Percentiles rank a stretch among this genome's conserved stretches.
Evolutionary conservation across 2,329 filamentous ascomycete genomes (phyloP).

Genomic region (Pseudogymnoascus sp.): DNA sequence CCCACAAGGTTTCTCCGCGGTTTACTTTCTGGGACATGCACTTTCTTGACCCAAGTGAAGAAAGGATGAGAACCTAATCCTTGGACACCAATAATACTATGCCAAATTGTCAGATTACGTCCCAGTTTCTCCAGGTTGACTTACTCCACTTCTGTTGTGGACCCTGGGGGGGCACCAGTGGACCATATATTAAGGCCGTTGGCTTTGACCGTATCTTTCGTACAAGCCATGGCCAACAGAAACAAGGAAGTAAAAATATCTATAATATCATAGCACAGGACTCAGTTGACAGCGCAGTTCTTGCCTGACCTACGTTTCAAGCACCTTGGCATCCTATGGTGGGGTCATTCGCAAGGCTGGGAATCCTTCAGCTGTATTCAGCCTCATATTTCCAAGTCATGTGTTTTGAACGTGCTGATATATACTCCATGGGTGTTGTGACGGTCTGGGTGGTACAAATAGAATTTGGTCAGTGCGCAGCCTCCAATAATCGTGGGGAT

Average conservation of each 20-base stretch:
- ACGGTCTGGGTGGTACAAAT: not conserved
- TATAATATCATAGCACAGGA: not conserved
- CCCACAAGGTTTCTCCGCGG: constrained; percentile 8
- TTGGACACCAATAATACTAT: constrained; percentile 16
- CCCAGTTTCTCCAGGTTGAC: not conserved
- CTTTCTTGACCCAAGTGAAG: constrained; percentile 16
- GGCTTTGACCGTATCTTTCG: constrained; percentile 16
- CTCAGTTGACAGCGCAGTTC: not conserved
- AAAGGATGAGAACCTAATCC: constrained; percentile 13
- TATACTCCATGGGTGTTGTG: no score
- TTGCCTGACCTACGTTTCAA: not conserved
- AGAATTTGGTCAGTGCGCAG: not conserved
- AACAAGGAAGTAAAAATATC: not conserved
- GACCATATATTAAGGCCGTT: constrained; percentile 17
- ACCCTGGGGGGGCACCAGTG: constrained; percentile 11
- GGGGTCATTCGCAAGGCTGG: not conserved
- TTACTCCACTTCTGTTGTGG: constrained; percentile 14
- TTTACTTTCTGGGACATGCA: not conserved
- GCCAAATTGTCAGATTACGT: constrained; percentile 4
- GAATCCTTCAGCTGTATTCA: not conserved
- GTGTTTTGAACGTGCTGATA: not conserved
- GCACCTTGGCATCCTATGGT: not conserved
- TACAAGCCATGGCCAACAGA: constrained; percentile 12
- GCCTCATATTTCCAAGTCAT: not conserved
- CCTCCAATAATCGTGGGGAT: not conserved